Percentiles rank a stretch among this genome's conserved stretches.
These are phyloP conservation scores for Carex pumila DNA, from an alignment of 176 grass and related monocot species.

Conservation along the genomic window DNA sequence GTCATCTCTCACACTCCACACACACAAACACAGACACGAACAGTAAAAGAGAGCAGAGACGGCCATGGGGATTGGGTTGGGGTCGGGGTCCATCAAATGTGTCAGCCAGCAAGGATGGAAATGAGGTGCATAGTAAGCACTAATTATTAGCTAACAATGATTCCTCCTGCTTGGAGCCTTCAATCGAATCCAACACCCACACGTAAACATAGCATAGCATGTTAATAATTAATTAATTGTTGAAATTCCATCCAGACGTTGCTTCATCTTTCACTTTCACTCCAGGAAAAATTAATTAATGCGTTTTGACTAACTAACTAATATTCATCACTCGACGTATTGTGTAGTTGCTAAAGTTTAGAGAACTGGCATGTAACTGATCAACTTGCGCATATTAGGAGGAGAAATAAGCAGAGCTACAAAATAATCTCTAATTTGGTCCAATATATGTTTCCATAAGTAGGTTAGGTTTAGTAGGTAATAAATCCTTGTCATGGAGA, in stretches of 20 bases:
- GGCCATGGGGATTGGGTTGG: neutral
- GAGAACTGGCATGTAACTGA: too few species aligned
- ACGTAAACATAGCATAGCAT: neutral
- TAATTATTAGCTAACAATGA: constrained; percentile 15
- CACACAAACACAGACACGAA: neutral
- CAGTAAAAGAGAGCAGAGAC: neutral
- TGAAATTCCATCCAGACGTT: neutral
- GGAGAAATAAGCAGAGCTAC: too few species aligned
- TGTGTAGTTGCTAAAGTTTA: too few species aligned
- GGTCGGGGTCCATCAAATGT: neutral
- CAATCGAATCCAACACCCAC: neutral
- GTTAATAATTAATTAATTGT: neutral
- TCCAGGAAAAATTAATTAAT: too few species aligned
- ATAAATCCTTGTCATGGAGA: too few species aligned
- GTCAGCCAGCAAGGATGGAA: neutral
- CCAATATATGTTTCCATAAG: too few species aligned
- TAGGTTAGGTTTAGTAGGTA: too few species aligned
- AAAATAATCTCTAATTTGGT: too few species aligned
- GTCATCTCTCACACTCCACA: neutral
- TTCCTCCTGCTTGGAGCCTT: constrained; percentile 8
- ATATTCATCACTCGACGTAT: too few species aligned
- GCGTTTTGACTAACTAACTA: too few species aligned
- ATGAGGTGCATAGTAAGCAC: neutral
- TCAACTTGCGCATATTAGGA: too few species aligned
- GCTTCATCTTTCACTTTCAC: neutral